A percentile compares a stretch with the other conserved stretches of the same genome.
These are phyloP conservation scores for Kockiozyma suomiensis DNA, from an alignment of 805 yeast genomes.

Conservation along the genomic window DNA sequence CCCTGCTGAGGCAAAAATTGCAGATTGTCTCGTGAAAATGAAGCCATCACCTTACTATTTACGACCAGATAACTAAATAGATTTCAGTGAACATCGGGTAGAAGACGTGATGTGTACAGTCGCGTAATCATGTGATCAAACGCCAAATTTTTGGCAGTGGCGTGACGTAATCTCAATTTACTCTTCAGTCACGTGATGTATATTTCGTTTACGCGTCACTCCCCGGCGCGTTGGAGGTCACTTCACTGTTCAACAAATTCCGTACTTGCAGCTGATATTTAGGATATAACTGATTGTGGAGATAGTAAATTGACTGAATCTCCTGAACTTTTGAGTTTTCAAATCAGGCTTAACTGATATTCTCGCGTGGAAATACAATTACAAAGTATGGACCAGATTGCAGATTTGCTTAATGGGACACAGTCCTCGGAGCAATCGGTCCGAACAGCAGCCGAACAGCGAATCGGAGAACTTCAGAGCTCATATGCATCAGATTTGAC, in stretches of 20 bases:
- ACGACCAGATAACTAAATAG: too few relatives aligned
- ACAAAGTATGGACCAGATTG: constrained; percentile 7
- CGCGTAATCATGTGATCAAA: constrained; percentile 1
- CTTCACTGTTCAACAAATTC: too few relatives aligned
- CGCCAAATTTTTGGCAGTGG: too few relatives aligned
- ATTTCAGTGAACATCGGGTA: too few relatives aligned
- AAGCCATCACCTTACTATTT: too few relatives aligned
- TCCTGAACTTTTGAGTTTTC: too few relatives aligned
- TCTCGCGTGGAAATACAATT: too few relatives aligned
- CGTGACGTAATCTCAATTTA: too few relatives aligned
- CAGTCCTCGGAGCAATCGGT: constrained; percentile 25
- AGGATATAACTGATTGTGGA: too few relatives aligned
- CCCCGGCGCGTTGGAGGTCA: background rate
- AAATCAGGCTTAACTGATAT: too few relatives aligned
- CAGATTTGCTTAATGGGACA: constrained; percentile 21
- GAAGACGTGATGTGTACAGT: background rate
- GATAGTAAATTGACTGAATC: too few relatives aligned
- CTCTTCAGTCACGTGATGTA: background rate
- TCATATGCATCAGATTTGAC: constrained; percentile 16
- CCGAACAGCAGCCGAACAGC: constrained; percentile 24
- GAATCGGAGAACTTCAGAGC: constrained; percentile 10
- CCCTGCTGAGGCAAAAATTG: background rate
- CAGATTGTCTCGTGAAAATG: background rate
- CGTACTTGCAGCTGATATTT: too few relatives aligned
- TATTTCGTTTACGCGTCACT: background rate